Evolutionary conservation across 2,329 filamentous ascomycete species (phyloP).

Genomic region (Trichoderma sp.): DNA sequence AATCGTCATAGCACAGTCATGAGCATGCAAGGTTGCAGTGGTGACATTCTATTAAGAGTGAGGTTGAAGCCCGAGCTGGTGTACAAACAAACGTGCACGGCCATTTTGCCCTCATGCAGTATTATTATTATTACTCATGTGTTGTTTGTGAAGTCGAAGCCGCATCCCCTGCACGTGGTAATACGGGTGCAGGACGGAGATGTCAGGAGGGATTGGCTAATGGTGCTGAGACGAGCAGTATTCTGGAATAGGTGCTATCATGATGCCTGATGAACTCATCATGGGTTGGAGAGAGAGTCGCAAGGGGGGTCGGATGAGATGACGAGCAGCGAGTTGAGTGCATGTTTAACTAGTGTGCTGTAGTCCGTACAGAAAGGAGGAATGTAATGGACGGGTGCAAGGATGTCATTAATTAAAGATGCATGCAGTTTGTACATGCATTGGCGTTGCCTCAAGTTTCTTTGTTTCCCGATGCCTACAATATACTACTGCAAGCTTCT

Average conservation of each 20-base stretch:
- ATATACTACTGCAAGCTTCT: neutral
- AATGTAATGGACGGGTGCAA: neutral
- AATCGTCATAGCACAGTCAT: neutral
- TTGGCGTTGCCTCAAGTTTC: neutral
- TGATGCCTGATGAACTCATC: neutral
- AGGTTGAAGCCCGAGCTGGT: neutral
- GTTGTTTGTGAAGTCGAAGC: neutral
- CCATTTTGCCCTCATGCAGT: neutral
- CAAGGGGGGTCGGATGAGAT: neutral
- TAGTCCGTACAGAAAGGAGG: neutral
- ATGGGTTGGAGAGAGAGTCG: neutral
- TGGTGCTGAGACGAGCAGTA: conserved; percentile 2
- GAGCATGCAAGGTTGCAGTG: neutral
- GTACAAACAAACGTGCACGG: neutral
- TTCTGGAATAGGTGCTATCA: conserved; percentile 12
- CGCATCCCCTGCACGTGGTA: neutral
- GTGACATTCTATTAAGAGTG: neutral
- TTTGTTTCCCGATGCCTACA: neutral
- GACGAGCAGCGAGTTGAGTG: neutral
- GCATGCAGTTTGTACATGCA: neutral
- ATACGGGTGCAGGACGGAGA: neutral
- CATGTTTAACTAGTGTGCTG: too few relatives aligned
- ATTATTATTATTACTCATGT: neutral
- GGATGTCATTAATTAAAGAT: neutral
- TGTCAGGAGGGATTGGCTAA: neutral